Conservation (phyloP, 495 filamentous ascomycete species). For the Astrothelium subdiscretum region DNA sequence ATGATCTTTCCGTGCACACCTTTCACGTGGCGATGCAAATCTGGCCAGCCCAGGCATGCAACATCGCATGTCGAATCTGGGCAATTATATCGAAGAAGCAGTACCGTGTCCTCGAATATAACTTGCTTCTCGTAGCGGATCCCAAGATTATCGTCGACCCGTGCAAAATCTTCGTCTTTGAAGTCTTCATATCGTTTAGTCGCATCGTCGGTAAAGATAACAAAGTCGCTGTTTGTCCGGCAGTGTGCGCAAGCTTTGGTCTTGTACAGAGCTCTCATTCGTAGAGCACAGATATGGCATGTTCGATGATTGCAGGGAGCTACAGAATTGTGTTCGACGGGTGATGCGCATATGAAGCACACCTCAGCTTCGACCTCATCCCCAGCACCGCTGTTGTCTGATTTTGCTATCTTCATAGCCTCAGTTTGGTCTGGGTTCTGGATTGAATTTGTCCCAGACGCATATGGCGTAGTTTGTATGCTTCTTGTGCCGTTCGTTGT, state of each 20-base stretch:
- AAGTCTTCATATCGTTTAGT: constrained; percentile 78
- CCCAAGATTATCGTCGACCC: constrained; percentile 69
- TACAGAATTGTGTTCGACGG: constrained; percentile 70
- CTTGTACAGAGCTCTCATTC: constrained; percentile 87
- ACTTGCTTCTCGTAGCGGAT: constrained; percentile 79
- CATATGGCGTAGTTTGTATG: no score
- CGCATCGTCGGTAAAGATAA: constrained; percentile 81
- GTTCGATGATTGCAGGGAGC: constrained; percentile 90
- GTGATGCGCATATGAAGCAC: constrained; percentile 94
- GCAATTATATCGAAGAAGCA: constrained; percentile 92
- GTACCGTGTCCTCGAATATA: constrained; percentile 75
- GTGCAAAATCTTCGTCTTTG: constrained; percentile 53
- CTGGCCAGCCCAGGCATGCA: constrained; percentile 84
- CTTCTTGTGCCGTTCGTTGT: neutral
- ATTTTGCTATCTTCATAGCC: constrained; percentile 10
- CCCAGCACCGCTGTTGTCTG: constrained; percentile 4
- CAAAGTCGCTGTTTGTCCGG: constrained; percentile 68
- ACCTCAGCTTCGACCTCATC: constrained; percentile 42
- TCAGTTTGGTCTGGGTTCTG: neutral
- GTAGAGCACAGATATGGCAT: constrained; percentile 87
- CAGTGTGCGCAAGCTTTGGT: constrained; percentile 91
- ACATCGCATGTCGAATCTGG: constrained; percentile 76
- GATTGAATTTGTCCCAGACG: neutral
- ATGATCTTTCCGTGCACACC: constrained; percentile 71
- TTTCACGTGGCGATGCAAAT: constrained; percentile 85